Evolutionary conservation across 257 asterid species (phyloP), one percentile per base, ranked within the genome.

Genomic region (Lantana camara): DNA sequence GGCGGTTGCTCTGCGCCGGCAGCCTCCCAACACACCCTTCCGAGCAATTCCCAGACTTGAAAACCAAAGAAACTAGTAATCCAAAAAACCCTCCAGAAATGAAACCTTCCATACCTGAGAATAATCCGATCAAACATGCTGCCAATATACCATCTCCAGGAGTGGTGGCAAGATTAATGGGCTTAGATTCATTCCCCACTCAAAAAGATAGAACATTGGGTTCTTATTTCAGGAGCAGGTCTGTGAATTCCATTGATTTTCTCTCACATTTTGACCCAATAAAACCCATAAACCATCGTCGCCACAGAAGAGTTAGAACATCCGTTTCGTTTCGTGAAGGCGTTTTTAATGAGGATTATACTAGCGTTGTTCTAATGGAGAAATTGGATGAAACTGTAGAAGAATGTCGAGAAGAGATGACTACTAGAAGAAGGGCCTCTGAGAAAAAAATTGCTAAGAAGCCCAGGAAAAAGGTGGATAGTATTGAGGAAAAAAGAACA

Each of bases 101-200:
- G 16, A 63, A 40, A 19, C 30, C 14, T 23, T 57, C 41, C 22
- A 52, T 46, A 20, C 27, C 52, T 5, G 70, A 12, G 46, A 34
- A n/a, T n/a, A n/a, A n/a, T n/a, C n/a, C n/a, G n/a, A n/a, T n/a
- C n/a, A n/a, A 22, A 13, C 15, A 13, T 17, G 29, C 2, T 2
- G 32, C 32, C 4, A 27, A 27, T 2, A 27, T 27, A 27, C 5
- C 32, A 27, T 27, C 32, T 27, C 32, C 32, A 12, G 87, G 94
- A 46, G 65, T 85, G 4, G 94, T 85, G 45, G 94, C 94, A 9
- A 79, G 76, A 30, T 53, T 85, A 49, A 85, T 85, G 94, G 90
- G 94, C 10, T 46, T 85, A 60, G 94, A 85, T 2, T 76, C 90
- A 1, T 60, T 85, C 21, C 90, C 94, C 5, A 14, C 32, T 5